Base-by-base conservation (phyloP, 257 asterid species). In the Galeopsis tetrahit region DNA sequence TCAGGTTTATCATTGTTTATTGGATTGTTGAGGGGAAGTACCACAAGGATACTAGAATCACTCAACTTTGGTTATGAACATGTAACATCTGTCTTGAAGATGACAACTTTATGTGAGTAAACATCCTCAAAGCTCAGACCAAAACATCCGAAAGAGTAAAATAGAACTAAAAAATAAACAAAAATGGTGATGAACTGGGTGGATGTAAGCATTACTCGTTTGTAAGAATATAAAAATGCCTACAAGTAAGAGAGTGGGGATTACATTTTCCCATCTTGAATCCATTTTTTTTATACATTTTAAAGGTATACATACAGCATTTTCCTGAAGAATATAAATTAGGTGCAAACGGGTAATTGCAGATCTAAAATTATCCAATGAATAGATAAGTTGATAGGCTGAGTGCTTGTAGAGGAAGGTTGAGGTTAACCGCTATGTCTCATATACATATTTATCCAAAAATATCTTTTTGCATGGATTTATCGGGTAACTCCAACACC, bases 1-100 rank as follows among this genome's bases (percentile, higher is more conserved):
- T 60, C 61, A 71, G 39, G 60, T 11, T 42, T 42, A 33, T 58
- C 64, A 33, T 34, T 32, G 64, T 58, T 58, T 58, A 31, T 57
- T 57, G 63, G 40, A 40, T 31, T 57, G 40, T 31, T 28, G 55
- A 28, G 28, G 7, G 69, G 56, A 11, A 46, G 69, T 21, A 10
- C 43, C 32, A 9, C 28, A 63, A 63, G 39, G 56, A 44, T 5
- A 64, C 48, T 42, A 64, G 31, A 42, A 40, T 17, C 55, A 40
- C 13, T 39, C 34, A 38, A 42, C 63, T 42, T 4, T 61, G 46
- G 40, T 36, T 31, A 61, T n/a, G 48, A 60, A 61, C 46, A 35
- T 34, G 21, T 61, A 61, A n/a, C 31, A 6, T 34, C 44, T 61
- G 17, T 13, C 9, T 61, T 35, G 11, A 35, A 61, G 66, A 61